These are phyloP conservation scores for Diaporthe velutina DNA, from an alignment of 2,329 filamentous ascomycete genomes.

Conservation along the genomic window DNA sequence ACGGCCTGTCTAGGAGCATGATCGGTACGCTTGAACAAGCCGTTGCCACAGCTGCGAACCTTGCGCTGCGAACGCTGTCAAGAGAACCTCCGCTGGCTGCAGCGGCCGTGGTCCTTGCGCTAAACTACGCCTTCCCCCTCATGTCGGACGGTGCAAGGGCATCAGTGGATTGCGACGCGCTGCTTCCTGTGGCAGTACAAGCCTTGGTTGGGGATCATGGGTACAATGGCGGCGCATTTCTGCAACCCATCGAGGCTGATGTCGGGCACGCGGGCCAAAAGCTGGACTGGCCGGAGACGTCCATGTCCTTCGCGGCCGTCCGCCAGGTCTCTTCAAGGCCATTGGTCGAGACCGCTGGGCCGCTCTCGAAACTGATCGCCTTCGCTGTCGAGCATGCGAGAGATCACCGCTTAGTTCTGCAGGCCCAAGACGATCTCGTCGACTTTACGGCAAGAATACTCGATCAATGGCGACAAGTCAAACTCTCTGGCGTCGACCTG, in stretches of 20 bases:
- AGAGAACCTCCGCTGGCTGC: slow-evolving; percentile 55
- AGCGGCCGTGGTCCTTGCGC: slow-evolving; percentile 73
- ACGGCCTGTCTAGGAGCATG: slow-evolving; percentile 73
- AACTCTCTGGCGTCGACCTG: slow-evolving; percentile 79
- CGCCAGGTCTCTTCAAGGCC: slow-evolving; percentile 71
- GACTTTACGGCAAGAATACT: slow-evolving; percentile 76
- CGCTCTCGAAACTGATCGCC: slow-evolving; percentile 74
- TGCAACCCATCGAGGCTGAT: slow-evolving; percentile 77
- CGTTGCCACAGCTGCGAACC: slow-evolving; percentile 80
- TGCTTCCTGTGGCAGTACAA: slow-evolving; percentile 78
- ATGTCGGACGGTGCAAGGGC: slow-evolving; percentile 71
- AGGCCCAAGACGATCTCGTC: slow-evolving; percentile 70
- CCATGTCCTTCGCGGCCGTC: slow-evolving; percentile 72
- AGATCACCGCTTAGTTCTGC: slow-evolving; percentile 43
- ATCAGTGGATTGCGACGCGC: slow-evolving; percentile 73
- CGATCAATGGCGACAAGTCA: slow-evolving; percentile 80
- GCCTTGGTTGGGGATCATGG: slow-evolving; percentile 80
- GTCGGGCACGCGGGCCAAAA: slow-evolving; percentile 66
- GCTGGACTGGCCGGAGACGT: slow-evolving; percentile 74
- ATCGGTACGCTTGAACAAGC: slow-evolving; percentile 78
- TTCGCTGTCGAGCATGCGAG: slow-evolving; percentile 70
- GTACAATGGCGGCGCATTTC: slow-evolving; percentile 81
- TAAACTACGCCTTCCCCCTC: slow-evolving; percentile 83
- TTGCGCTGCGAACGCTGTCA: slow-evolving; percentile 71
- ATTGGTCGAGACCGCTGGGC: slow-evolving; percentile 75